Evolutionary conservation across 2,329 filamentous ascomycete species (phyloP).

Genomic region (Keithomyces neogunnii): DNA sequence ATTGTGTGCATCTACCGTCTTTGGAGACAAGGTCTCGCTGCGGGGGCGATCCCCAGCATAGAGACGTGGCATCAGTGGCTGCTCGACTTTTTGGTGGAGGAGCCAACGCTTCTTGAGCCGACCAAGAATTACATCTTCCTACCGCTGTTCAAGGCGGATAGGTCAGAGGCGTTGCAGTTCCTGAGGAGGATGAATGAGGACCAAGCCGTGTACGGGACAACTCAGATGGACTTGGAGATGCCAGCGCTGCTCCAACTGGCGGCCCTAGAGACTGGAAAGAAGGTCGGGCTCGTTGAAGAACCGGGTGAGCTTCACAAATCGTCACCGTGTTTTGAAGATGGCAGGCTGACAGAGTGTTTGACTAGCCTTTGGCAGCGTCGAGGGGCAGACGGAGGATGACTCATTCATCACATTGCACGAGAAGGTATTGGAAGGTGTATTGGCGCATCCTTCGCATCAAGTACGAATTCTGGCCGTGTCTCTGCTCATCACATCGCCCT

Average conservation of each 20-base stretch:
- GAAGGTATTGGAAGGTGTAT: slow-evolving; percentile 40
- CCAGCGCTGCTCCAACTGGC: slow-evolving; percentile 55
- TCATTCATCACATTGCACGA: slow-evolving; percentile 28
- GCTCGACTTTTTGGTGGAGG: slow-evolving; percentile 36
- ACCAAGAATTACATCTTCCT: slow-evolving; percentile 58
- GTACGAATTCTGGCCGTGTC: slow-evolving; percentile 76
- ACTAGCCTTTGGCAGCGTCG: slow-evolving; percentile 18
- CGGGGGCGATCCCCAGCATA: slow-evolving; percentile 22
- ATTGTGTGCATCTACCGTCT: slow-evolving; percentile 47
- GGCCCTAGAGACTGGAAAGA: slow-evolving; percentile 64
- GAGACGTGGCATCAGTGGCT: slow-evolving; percentile 50
- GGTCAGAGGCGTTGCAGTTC: slow-evolving; percentile 44
- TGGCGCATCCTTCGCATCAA: slow-evolving; percentile 49
- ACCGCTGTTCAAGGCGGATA: slow-evolving; percentile 52
- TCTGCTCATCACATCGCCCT: slow-evolving; percentile 66
- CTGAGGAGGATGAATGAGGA: slow-evolving; percentile 48
- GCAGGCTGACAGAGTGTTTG: not conserved
- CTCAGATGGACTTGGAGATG: slow-evolving; percentile 37
- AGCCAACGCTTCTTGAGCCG: slow-evolving; percentile 47
- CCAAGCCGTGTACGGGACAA: slow-evolving; percentile 36
- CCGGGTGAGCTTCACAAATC: slow-evolving; percentile 36
- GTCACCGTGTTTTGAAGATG: not conserved
- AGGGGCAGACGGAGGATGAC: slow-evolving; percentile 6
- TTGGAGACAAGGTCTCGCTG: slow-evolving; percentile 25
- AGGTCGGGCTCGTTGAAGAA: slow-evolving; percentile 60